Evolutionary conservation across 306 rosid genomes (phyloP), one percentile per base, ranked within the genome.

Genomic region (Astragalus glycyphyllos): DNA sequence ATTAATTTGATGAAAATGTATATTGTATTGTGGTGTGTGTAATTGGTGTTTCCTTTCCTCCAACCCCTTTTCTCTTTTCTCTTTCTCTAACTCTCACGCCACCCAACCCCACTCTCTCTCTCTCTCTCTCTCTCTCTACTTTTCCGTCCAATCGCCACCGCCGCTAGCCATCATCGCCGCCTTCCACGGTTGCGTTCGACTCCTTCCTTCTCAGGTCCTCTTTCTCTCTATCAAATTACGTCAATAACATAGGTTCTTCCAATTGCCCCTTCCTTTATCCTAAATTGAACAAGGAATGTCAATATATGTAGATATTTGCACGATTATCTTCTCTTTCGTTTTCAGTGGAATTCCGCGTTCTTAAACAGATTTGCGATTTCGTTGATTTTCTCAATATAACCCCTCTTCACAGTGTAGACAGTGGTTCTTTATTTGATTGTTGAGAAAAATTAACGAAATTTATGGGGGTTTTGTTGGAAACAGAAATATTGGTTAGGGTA

Each of bases 61-160:
- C 65, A 77, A 77, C 64, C 63, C 58, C 20, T 60, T 32, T 42
- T 66, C 72, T 48, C 58, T 35, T 35, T 13, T 47, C 16, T 10
- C 31, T 15, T 17, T 16, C 11, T 10, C 42, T 13, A 61, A 71
- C 35, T 59, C 63, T 65, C 58, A 55, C 68, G 46, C 37, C 62
- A 67, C 10, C 65, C 68, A 26, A 41, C 13, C 73, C 38, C 73
- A 1, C 59, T 23, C 60, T 20, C 77, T 11, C 50, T 7, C 65
- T 12, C n/a, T n/a, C n/a, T n/a, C 59, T 23, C 60, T 20, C 77
- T 11, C 68, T 46, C 79, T 34, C 68, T 11, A 31, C 56, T 50
- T 56, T 60, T 46, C 82, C 73, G 60, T 13, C 51, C 54, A 55
- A 77, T 77, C 81, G 68, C 62, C 72, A 62, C 51, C 65, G 31